Evolutionary conservation across 1,284 basidiomycete genomes (phyloP).

Genomic region (Sanghuangporus sanghuang): DNA sequence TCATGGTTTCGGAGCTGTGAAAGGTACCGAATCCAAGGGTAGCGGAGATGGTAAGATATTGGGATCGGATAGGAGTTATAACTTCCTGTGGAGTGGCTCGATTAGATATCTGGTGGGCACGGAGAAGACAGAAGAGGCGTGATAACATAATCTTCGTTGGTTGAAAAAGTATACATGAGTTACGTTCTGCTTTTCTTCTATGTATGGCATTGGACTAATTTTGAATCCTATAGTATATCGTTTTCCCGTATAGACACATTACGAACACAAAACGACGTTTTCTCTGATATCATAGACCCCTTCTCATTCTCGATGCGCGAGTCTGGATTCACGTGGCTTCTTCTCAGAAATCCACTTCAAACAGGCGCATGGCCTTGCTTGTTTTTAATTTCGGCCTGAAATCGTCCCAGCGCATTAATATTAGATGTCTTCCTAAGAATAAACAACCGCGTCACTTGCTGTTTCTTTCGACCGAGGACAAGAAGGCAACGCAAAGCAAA

Average conservation of each 20-base stretch:
- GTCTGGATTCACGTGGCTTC: background rate
- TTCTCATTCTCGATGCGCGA: background rate
- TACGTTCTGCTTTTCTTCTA: background rate
- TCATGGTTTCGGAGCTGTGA: too few species aligned
- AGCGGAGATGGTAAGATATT: slow-evolving; percentile 51
- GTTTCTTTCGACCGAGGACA: background rate
- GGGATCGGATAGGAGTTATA: slow-evolving; percentile 76
- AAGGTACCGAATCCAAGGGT: too few species aligned
- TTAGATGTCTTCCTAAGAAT: too few species aligned
- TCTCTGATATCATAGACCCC: too few species aligned
- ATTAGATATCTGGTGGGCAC: slow-evolving; percentile 72
- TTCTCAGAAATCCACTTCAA: background rate
- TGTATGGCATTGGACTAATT: background rate
- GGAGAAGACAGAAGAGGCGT: slow-evolving; percentile 13
- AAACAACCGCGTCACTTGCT: background rate
- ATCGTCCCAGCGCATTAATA: too few species aligned
- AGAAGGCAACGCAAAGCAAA: background rate
- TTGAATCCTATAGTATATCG: background rate
- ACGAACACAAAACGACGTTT: too few species aligned
- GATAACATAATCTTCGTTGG: background rate
- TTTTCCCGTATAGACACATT: background rate
- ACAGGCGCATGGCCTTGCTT: too few species aligned
- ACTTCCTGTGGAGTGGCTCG: slow-evolving; percentile 85
- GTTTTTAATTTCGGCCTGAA: too few species aligned
- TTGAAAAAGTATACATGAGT: background rate